These are phyloP conservation scores for Collariella sp. DNA, from an alignment of 495 filamentous ascomycete genomes.

Conservation along the genomic window DNA sequence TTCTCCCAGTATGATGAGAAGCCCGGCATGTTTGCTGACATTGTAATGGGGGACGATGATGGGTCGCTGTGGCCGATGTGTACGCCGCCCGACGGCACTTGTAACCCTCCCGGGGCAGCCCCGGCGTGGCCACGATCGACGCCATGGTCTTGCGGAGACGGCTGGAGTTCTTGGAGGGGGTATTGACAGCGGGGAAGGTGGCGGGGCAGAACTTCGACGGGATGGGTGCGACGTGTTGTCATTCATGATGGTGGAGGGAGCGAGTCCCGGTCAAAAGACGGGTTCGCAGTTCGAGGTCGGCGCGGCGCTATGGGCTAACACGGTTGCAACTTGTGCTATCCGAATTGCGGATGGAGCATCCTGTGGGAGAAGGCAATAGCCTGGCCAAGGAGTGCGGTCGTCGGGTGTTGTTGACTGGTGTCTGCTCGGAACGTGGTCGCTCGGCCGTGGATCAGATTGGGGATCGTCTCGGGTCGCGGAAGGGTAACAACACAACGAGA, in stretches of 20 bases:
- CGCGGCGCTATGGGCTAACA: conserved; percentile 23
- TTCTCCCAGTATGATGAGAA: conserved; percentile 43
- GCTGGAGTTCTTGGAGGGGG: conserved; percentile 74
- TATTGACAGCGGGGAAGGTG: conserved; percentile 56
- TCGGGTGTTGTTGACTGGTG: background rate
- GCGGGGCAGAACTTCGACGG: conserved; percentile 26
- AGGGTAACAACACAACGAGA: background rate
- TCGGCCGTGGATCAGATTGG: no score
- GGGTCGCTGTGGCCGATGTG: conserved; percentile 19
- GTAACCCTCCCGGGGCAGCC: conserved; percentile 3
- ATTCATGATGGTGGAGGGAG: conserved; percentile 16
- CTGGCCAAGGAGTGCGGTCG: background rate
- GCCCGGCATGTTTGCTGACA: conserved; percentile 35
- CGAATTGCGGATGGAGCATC: conserved; percentile 12
- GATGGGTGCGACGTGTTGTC: conserved; percentile 23
- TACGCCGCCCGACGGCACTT: conserved; percentile 26
- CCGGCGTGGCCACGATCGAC: background rate
- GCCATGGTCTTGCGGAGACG: conserved; percentile 43
- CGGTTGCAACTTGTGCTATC: conserved; percentile 13
- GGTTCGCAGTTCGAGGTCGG: background rate
- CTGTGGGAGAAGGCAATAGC: conserved; percentile 6
- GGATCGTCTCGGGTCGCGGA: background rate
- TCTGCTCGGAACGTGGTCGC: no score
- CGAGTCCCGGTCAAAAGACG: background rate
- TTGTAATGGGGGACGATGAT: conserved; percentile 26